These are phyloP conservation scores for Cyclotella atomus DNA, from an alignment of 108 stramenopile genomes.

Conservation along the genomic window DNA sequence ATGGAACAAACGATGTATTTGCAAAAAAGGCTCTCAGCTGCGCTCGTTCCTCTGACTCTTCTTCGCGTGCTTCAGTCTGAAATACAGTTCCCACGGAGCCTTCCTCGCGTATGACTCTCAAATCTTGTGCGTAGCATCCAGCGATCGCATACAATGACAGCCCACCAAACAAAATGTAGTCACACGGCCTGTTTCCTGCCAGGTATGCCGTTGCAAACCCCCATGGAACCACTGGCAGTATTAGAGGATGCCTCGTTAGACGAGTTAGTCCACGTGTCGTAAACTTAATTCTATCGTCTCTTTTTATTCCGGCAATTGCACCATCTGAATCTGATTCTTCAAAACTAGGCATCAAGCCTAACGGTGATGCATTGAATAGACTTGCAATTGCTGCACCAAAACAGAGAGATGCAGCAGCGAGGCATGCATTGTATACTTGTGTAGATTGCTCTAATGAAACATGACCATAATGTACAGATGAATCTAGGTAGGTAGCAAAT, in stretches of 20 bases:
- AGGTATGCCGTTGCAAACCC: conserved; percentile 48
- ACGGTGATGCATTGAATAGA: conserved; percentile 61
- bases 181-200: conserved; percentile 41
- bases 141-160: conserved; percentile 56
- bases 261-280: conserved; percentile 55
- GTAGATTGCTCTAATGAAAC: neutral
- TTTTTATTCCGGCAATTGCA: conserved; percentile 16
- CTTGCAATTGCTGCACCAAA: conserved; percentile 54
- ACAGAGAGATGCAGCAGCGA: conserved; percentile 37
- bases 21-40: conserved; percentile 46
- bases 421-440: conserved; percentile 18
- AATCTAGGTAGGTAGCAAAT: conserved; percentile 49
- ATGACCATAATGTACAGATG: conserved; percentile 6
- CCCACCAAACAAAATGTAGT: conserved; percentile 56
- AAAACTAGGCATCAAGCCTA: conserved; percentile 53
- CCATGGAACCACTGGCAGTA: conserved; percentile 69
- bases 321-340: neutral
- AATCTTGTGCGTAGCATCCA: conserved; percentile 62
- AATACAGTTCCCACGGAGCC: conserved; percentile 69
- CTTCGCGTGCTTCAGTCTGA: neutral
- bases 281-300: conserved; percentile 57
- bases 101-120: conserved; percentile 59
- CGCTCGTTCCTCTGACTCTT: conserved; percentile 10
- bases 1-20: conserved; percentile 58
- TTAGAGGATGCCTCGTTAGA: conserved; percentile 63